Evolutionary conservation across 31 red algal genomes (phyloP).

Genomic region (Odonthalia washingtoniensis): DNA sequence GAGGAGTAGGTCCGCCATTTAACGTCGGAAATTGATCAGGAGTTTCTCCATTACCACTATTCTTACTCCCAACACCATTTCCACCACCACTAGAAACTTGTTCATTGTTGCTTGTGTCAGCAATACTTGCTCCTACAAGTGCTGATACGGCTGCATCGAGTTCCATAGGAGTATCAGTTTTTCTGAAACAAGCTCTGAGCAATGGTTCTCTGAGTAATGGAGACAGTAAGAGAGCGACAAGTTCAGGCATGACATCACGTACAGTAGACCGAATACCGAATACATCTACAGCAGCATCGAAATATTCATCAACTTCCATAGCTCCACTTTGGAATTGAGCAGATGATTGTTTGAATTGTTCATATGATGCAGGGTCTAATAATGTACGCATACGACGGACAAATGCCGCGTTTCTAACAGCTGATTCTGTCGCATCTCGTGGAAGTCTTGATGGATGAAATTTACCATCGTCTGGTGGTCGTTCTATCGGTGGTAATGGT

Average conservation of each 20-base stretch:
- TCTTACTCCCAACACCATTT: not conserved
- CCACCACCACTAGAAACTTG: not conserved
- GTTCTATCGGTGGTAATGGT: constrained; percentile 1
- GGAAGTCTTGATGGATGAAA: constrained; percentile 64
- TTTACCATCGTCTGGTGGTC: constrained; percentile 70
- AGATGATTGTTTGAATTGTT: constrained; percentile 67
- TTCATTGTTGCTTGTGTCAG: not conserved
- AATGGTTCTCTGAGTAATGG: constrained; percentile 62
- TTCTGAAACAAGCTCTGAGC: constrained; percentile 46
- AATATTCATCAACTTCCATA: constrained; percentile 63
- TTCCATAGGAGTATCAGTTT: constrained; percentile 51
- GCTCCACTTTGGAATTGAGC: constrained; percentile 55
- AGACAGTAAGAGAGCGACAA: constrained; percentile 63
- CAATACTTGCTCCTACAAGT: not conserved
- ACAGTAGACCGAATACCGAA: constrained; percentile 73
- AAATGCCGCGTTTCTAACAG: constrained; percentile 57
- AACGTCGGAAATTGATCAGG: constrained; percentile 71
- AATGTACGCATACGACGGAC: constrained; percentile 60
- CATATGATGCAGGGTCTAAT: constrained; percentile 67
- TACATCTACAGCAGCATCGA: constrained; percentile 58
- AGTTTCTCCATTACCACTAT: not conserved
- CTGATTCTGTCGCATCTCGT: constrained; percentile 49
- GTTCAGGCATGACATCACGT: constrained; percentile 73
- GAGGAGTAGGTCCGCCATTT: constrained; percentile 46
- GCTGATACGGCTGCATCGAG: not conserved